A percentile compares a stretch with the other conserved stretches of the same genome.
Evolutionary conservation across 805 yeast species (phyloP).

Genomic region (Ogataea glucozyma): DNA sequence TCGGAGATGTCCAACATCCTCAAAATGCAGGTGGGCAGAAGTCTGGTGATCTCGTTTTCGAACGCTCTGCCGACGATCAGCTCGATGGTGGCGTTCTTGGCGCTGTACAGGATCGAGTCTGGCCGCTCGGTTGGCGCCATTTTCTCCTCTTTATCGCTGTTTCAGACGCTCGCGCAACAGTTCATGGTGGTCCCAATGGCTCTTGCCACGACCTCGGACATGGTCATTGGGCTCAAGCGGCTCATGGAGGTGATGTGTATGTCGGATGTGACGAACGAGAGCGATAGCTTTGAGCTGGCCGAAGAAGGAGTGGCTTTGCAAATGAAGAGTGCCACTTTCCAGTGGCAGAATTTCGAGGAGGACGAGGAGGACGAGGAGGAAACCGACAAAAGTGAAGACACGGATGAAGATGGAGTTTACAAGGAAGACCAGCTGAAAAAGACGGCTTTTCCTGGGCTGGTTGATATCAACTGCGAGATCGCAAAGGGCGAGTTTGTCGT

Average conservation of each 20-base stretch:
- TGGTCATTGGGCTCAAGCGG: conserved; percentile 59
- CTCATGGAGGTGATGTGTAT: conserved; percentile 51
- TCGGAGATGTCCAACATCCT: conserved; percentile 63
- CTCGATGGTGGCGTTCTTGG: conserved; percentile 60
- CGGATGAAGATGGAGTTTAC: neutral
- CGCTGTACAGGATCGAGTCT: conserved; percentile 37
- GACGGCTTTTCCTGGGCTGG: conserved; percentile 46
- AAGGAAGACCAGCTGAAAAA: conserved; percentile 17
- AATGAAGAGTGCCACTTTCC: conserved; percentile 57
- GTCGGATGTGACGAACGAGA: conserved; percentile 40
- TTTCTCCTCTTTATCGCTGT: conserved; percentile 69
- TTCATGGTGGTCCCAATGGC: conserved; percentile 72
- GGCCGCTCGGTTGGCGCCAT: conserved; percentile 56
- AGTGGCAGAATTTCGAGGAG: conserved; percentile 59
- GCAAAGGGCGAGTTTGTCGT: conserved; percentile 65
- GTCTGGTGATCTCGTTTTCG: conserved; percentile 56
- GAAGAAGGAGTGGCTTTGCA: conserved; percentile 45
- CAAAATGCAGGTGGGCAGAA: conserved; percentile 64
- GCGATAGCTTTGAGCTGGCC: conserved; percentile 22
- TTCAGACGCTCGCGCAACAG: conserved; percentile 60
- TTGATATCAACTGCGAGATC: conserved; percentile 51
- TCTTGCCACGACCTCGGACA: conserved; percentile 64
- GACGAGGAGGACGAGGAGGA: conserved; percentile 28
- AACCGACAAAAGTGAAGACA: conserved; percentile 4
- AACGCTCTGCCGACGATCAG: conserved; percentile 63